Conservation (phyloP, 2,329 filamentous ascomycete genomes). For the Beauveria bassiana region DNA sequence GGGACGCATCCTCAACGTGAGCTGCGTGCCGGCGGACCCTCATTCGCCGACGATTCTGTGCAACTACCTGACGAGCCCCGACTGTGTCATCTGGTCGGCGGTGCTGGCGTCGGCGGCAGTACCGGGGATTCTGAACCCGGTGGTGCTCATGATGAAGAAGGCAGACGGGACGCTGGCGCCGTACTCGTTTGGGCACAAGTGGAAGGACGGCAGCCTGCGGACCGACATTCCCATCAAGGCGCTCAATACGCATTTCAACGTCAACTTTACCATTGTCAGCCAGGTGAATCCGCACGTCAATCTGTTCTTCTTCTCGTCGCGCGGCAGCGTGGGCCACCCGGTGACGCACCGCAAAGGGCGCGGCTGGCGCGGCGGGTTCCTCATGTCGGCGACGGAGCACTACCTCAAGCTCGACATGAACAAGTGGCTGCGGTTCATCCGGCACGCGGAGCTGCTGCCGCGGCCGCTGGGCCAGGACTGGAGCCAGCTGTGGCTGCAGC, state of each 20-base stretch:
- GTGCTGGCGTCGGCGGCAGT: conserved; percentile 92
- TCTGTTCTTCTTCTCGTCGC: conserved; percentile 95
- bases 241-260: conserved; percentile 94
- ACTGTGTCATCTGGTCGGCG: conserved; percentile 98
- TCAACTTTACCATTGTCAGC: conserved; percentile 87
- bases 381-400: conserved; percentile 86
- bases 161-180: conserved; percentile 69
- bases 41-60: conserved; percentile 87
- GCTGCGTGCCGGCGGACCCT: conserved; percentile 90
- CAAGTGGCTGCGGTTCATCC: conserved; percentile 94
- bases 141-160: conserved; percentile 87
- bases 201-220: conserved; percentile 92
- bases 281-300: conserved; percentile 97
- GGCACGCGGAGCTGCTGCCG: conserved; percentile 85
- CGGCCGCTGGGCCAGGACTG: conserved; percentile 90
- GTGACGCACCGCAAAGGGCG: conserved; percentile 90
- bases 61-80: conserved; percentile 90
- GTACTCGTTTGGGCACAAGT: conserved; percentile 97
- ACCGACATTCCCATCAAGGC: conserved; percentile 95
- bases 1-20: conserved; percentile 89
- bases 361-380: conserved; percentile 92
- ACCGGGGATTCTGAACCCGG: conserved; percentile 89
- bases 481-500: conserved; percentile 92
- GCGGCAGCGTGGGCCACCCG: conserved; percentile 83
- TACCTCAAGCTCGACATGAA: conserved; percentile 94